Evolutionary conservation across 1,284 basidiomycete species (phyloP).

Genomic region (Tetrapyrgos nigripes): DNA sequence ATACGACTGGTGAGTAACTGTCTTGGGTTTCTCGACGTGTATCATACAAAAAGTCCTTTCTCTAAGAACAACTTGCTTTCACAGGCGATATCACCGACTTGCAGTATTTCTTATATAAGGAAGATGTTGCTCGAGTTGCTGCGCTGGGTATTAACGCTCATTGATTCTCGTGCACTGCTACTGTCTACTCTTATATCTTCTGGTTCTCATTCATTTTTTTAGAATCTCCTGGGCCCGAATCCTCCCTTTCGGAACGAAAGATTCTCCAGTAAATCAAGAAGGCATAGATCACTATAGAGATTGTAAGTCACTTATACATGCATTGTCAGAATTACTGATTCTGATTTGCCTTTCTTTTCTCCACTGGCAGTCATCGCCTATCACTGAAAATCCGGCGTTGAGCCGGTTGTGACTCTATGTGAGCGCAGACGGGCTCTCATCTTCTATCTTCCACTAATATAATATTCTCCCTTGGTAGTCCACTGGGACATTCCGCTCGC

Average conservation of each 20-base stretch:
- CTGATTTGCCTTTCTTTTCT: not conserved
- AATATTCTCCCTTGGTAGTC: conserved; percentile 21
- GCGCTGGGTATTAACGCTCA: conserved; percentile 55
- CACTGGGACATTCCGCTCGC: conserved; percentile 57
- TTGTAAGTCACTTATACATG: conserved; percentile 30
- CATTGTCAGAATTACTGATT: not conserved
- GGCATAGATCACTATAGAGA: conserved; percentile 55
- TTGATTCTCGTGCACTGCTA: conserved; percentile 49
- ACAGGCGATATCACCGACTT: conserved; percentile 52
- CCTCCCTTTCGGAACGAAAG: conserved; percentile 52
- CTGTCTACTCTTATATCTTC: conserved; percentile 14
- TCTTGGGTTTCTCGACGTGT: not conserved
- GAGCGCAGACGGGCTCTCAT: not conserved
- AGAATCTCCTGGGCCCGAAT: conserved; percentile 57
- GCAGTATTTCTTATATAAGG: conserved; percentile 55
- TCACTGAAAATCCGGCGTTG: conserved; percentile 46
- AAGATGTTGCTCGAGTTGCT: conserved; percentile 51
- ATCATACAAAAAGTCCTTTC: not conserved
- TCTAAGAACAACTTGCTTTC: not conserved
- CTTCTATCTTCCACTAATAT: not conserved
- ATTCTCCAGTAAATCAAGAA: conserved; percentile 52
- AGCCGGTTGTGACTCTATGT: conserved; percentile 51
- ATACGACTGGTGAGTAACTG: conserved; percentile 45
- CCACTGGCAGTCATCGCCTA: conserved; percentile 47
- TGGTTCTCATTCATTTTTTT: not conserved